A percentile compares a stretch with the other conserved stretches of the same genome.
Conservation (phyloP, 164 flowering plant genomes). For the Dillenia turbinata region DNA sequence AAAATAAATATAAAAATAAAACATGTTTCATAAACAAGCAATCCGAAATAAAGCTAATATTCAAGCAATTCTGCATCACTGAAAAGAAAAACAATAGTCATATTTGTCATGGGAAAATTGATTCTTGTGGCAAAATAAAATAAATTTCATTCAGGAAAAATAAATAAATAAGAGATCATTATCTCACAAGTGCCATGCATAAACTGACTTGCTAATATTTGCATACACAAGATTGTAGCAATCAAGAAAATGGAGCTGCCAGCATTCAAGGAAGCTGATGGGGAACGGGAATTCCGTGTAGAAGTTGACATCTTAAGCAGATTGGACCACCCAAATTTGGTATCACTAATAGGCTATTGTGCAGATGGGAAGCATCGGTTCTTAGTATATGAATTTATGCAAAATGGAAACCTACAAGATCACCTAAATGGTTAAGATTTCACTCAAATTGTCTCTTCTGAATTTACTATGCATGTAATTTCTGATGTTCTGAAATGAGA, state of each 20-base stretch:
- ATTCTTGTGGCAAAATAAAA: too few species aligned
- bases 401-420: constrained; percentile 89
- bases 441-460: neutral
- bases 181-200: too few species aligned
- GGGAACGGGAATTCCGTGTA: constrained; percentile 91
- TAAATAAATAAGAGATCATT: too few species aligned
- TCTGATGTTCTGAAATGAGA: neutral
- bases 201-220: too few species aligned
- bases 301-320: constrained; percentile 98
- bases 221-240: constrained; percentile 62
- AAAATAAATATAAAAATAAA: too few species aligned
- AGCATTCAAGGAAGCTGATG: constrained; percentile 78
- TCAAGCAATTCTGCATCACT: too few species aligned
- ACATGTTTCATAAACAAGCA: too few species aligned
- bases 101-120: too few species aligned
- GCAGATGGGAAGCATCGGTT: constrained; percentile 97
- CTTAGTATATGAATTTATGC: constrained; percentile 90
- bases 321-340: constrained; percentile 89
- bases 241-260: constrained; percentile 98
- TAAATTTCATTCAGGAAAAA: too few species aligned
- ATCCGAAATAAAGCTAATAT: too few species aligned
- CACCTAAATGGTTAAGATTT: constrained; percentile 63
- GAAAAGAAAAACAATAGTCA: too few species aligned
- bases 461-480: neutral
- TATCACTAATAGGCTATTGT: constrained; percentile 86